phyloP scores from a whole-genome alignment of 2,329 filamentous ascomycete species.

The Myrmaecium sp. region DNA sequence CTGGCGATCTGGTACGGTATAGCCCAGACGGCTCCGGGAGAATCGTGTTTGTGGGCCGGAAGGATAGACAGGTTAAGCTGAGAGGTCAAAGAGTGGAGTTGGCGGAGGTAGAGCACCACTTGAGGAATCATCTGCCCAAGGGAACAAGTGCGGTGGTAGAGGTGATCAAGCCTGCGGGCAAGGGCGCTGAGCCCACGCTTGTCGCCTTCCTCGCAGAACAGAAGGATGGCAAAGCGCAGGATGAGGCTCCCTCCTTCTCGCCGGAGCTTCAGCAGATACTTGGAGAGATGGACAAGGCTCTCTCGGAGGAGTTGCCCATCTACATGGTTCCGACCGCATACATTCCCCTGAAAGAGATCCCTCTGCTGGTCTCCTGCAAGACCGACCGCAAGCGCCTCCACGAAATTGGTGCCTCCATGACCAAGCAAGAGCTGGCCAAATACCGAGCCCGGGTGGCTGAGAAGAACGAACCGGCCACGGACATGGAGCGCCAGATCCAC shows the following conservation, averaged over 20 bases:
- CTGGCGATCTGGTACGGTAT: constrained; percentile 1
- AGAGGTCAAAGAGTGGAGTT: constrained; percentile 24
- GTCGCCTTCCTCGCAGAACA: constrained; percentile 16
- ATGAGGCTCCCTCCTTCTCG: constrained; percentile 1
- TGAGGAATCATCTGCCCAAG: constrained; percentile 19
- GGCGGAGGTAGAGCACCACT: constrained; percentile 33
- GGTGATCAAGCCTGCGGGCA: constrained; percentile 22
- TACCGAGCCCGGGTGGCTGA: neutral
- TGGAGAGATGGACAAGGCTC: constrained; percentile 3
- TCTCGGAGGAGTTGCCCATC: constrained; percentile 8
- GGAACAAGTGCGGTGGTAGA: constrained; percentile 29
- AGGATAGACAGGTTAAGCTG: constrained; percentile 39
- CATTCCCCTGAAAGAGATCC: constrained; percentile 26
- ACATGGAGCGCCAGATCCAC: constrained; percentile 1
- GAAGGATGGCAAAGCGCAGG: constrained; percentile 7
- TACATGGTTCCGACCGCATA: constrained; percentile 28
- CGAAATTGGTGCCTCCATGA: constrained; percentile 7
- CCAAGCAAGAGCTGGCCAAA: constrained; percentile 6
- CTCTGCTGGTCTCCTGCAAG: constrained; percentile 29
- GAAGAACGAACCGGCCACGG: neutral
- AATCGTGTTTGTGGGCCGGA: constrained; percentile 43
- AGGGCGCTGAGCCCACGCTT: constrained; percentile 9
- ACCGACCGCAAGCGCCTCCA: constrained; percentile 9
- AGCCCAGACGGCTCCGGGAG: constrained; percentile 25
- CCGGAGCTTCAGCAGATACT: constrained; percentile 5